Conservation (phyloP, 495 filamentous ascomycete species). For the Penicillium canescens region DNA sequence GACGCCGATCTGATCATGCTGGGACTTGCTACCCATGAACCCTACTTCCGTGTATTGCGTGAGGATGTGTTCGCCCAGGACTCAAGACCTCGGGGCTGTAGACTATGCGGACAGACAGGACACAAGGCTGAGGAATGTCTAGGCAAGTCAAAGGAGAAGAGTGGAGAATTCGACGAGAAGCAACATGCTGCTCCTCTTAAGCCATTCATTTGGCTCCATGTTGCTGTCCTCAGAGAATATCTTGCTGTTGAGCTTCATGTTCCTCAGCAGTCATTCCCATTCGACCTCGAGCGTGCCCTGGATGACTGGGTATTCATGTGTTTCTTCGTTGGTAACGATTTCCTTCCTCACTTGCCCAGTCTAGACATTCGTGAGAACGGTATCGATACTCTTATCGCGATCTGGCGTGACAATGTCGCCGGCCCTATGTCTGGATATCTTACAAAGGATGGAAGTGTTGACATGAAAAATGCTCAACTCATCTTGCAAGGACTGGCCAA, state of each 20-base stretch:
- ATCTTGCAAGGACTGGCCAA: conserved; percentile 89
- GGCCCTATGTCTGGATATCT: conserved; percentile 85
- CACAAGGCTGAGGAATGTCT: conserved; percentile 83
- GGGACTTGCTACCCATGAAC: conserved; percentile 94
- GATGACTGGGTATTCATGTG: conserved; percentile 99
- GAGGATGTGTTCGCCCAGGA: conserved; percentile 97
- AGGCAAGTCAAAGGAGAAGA: conserved; percentile 80
- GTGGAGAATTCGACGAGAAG: conserved; percentile 84
- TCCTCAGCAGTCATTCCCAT: conserved; percentile 73
- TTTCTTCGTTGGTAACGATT: conserved; percentile 99
- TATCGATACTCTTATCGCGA: conserved; percentile 91
- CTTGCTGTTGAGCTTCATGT: conserved; percentile 85
- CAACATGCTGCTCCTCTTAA: conserved; percentile 66
- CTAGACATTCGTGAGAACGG: conserved; percentile 96
- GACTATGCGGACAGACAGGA: conserved; percentile 84
- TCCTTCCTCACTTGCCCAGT: conserved; percentile 93
- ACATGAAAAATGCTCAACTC: conserved; percentile 80
- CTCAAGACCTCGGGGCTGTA: conserved; percentile 75
- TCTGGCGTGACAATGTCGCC: conserved; percentile 92
- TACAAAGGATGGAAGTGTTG: conserved; percentile 90
- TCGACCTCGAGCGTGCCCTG: conserved; percentile 91
- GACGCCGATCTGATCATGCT: conserved; percentile 99
- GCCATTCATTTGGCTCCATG: conserved; percentile 98
- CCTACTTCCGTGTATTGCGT: conserved; percentile 93
- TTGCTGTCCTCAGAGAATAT: conserved; percentile 89